Base-by-base conservation (phyloP, 805 yeast species). In the Saturnispora serradocipensis region DNA sequence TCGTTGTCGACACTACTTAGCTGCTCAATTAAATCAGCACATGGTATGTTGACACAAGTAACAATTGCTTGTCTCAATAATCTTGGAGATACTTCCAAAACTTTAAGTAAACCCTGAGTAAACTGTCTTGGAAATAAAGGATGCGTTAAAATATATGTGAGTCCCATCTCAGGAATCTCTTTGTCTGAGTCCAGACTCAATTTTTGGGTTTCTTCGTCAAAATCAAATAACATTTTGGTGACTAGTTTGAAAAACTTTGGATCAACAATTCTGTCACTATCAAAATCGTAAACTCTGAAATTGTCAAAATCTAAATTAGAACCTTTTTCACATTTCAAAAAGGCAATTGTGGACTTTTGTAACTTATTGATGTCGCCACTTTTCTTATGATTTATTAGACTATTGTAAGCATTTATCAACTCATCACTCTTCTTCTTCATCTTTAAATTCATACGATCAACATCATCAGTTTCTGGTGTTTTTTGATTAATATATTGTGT, bases 1-100 rank as follows among this genome's bases (percentile, higher is more conserved):
- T 78, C 82, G 57, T 78, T 78, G 27, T 76, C 79, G 11, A 73
- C 70, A 13, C 72, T 67, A 52, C 80, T 71, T 48, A 89, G 71
- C 53, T 86, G 88, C 7, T 67, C 63, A 39, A 87, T 68, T 25
- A 90, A 71, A 53, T 86, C 95, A 5, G 66, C 65, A 45, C 85
- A 73, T 8, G 85, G 75, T 39, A 89, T 67, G 51, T 82, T 81
- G 5, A 86, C 83, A 54, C 93, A 85, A 0, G 93, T 82, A 13
- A 83, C 86, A 47, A 88, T 77, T 1, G 95, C 91, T 65, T 86
- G 96, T 67, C 88, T 80, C 65, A 84, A 74, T 52, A 89, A 72
- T 54, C 85, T 77, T 36, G 88, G 82, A 10, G 75, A 67, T 45
- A 74, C 73, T 28, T 57, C 55, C 27, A 88, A 69, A 39, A 68